A percentile compares a stretch with the other conserved stretches of the same genome.
Evolutionary conservation across 2,329 filamentous ascomycete species (phyloP).

Genomic region (Akanthomyces uredinophilus): DNA sequence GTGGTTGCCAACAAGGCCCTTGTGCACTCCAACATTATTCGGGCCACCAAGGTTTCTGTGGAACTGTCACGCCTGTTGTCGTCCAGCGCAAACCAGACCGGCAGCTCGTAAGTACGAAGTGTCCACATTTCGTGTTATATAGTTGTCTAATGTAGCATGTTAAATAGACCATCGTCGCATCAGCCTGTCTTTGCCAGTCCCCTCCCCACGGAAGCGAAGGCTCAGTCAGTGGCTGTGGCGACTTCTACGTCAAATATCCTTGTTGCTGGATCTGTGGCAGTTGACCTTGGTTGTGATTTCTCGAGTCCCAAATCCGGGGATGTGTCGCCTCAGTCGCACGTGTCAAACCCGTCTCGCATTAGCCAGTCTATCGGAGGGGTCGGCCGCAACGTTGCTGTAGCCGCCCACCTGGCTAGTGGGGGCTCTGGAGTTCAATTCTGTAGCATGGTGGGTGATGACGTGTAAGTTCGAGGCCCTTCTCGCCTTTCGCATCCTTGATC

Average conservation of each 20-base stretch:
- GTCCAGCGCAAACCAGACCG: slow-evolving; percentile 23
- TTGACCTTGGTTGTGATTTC: slow-evolving; percentile 84
- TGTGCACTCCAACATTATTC: slow-evolving; percentile 48
- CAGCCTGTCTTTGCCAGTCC: neutral
- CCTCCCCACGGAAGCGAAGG: neutral
- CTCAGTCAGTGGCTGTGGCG: neutral
- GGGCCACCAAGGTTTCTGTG: slow-evolving; percentile 50
- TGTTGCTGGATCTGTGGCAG: slow-evolving; percentile 83
- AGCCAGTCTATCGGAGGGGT: slow-evolving; percentile 84
- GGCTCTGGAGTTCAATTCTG: slow-evolving; percentile 62
- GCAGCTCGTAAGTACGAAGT: slow-evolving; percentile 34
- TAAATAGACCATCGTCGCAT: slow-evolving; percentile 20
- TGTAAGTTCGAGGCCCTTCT: slow-evolving; percentile 37
- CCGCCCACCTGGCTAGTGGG: slow-evolving; percentile 64
- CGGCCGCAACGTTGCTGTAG: slow-evolving; percentile 84
- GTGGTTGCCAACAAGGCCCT: slow-evolving; percentile 68
- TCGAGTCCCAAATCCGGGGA: slow-evolving; percentile 23
- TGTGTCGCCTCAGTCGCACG: slow-evolving; percentile 54
- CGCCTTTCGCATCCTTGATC: slow-evolving; percentile 1
- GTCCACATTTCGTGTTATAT: slow-evolving; percentile 18
- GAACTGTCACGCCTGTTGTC: slow-evolving; percentile 45
- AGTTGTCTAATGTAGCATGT: slow-evolving; percentile 33
- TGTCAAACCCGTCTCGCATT: slow-evolving; percentile 81
- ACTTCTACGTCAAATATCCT: slow-evolving; percentile 43
- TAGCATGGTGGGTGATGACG: slow-evolving; percentile 76